Evolutionary conservation across 768 basidiomycete genomes (phyloP).

Genomic region (Strobilomyces dryophilus): DNA sequence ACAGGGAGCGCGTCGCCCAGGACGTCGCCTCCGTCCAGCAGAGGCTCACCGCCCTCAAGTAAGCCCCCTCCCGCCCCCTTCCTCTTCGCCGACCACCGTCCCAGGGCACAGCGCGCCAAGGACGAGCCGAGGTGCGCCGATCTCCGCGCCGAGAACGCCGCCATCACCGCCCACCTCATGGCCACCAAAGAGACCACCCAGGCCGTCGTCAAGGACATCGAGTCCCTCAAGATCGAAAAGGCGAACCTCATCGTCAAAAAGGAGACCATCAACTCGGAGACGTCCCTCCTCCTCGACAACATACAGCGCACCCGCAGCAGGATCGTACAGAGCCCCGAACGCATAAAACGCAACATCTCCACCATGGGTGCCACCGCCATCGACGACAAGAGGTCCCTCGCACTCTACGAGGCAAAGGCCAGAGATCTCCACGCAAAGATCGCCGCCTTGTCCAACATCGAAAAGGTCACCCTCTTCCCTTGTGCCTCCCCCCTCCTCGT

Average conservation of each 20-base stretch:
- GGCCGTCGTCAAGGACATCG: conserved; percentile 58
- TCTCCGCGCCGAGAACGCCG: conserved; percentile 55
- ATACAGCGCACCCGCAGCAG: conserved; percentile 64
- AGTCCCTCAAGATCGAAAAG: conserved; percentile 70
- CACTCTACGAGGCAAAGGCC: conserved; percentile 65
- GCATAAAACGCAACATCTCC: conserved; percentile 77
- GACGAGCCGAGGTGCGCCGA: conserved; percentile 67
- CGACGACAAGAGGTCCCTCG: conserved; percentile 67
- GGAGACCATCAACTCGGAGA: conserved; percentile 62
- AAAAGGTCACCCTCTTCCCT: conserved; percentile 52
- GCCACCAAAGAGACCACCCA: conserved; percentile 64
- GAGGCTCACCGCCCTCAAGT: conserved; percentile 57
- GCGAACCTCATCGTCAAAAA: conserved; percentile 58
- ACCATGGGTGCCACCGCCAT: conserved; percentile 65
- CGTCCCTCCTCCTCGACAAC: conserved; percentile 52
- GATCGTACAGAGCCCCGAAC: conserved; percentile 89
- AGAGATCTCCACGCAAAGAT: conserved; percentile 77
- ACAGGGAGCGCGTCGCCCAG: conserved; percentile 55
- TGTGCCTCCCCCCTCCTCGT: not conserved
- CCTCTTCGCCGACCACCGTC: not conserved
- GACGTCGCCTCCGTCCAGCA: conserved; percentile 47
- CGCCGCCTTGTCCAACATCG: conserved; percentile 63
- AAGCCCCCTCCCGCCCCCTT: conserved; percentile 13
- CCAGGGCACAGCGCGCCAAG: conserved; percentile 58
- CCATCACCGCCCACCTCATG: conserved; percentile 61